These are phyloP conservation scores for Cylindrodendrum hubeiense DNA, from an alignment of 2,329 filamentous ascomycete species.

Conservation along the genomic window DNA sequence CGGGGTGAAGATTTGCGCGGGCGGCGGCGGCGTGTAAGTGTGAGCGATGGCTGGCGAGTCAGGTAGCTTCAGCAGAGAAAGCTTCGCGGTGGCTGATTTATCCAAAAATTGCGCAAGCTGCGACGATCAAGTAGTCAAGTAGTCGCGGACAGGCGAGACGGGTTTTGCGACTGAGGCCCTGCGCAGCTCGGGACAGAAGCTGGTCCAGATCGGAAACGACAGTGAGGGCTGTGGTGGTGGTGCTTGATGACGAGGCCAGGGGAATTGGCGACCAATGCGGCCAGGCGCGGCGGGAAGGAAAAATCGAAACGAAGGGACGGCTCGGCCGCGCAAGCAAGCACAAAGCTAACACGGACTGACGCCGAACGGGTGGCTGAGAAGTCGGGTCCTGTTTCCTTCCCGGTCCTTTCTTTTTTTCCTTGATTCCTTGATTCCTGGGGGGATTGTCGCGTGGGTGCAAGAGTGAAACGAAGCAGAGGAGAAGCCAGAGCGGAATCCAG, in stretches of 20 bases:
- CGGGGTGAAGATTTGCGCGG: neutral
- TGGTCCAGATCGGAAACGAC: conserved; percentile 13
- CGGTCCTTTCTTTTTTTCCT: neutral
- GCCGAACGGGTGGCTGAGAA: neutral
- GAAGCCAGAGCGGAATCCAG: neutral
- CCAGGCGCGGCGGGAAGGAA: neutral
- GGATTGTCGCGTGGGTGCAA: neutral
- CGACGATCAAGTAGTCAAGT: neutral
- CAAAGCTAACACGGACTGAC: neutral
- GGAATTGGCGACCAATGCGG: neutral
- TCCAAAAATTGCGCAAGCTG: neutral
- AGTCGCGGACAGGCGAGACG: neutral
- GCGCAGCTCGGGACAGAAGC: neutral
- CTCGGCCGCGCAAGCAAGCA: conserved; percentile 1
- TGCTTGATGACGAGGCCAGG: conserved; percentile 7
- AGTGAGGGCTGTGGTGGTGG: neutral
- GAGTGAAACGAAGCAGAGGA: neutral
- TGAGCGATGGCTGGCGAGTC: neutral
- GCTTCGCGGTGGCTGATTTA: neutral
- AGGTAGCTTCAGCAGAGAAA: neutral
- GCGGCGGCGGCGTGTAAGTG: conserved; percentile 7
- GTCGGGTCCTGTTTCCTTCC: neutral
- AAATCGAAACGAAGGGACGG: conserved; percentile 6
- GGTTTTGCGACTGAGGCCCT: neutral
- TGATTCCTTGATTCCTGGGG: no score